Conservation (phyloP, 2,329 filamentous ascomycete genomes). For the Tetracladium maxilliforme region DNA sequence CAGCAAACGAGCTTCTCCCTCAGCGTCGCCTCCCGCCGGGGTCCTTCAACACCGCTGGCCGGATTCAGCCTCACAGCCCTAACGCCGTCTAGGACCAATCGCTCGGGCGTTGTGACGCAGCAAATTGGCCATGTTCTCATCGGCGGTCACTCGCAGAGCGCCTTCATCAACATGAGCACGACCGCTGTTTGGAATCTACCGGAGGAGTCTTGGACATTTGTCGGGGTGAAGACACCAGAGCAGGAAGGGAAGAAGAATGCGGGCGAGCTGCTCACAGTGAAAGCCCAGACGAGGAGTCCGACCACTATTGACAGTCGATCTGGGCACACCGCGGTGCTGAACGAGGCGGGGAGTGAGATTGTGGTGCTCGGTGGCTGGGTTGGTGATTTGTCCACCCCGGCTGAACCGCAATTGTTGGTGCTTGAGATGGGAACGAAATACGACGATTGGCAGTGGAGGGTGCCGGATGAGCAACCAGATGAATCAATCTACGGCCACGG, state of each 20-base stretch:
- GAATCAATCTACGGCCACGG: constrained; percentile 47
- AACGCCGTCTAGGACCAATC: constrained; percentile 53
- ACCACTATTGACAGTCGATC: constrained; percentile 55
- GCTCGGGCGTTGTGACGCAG: constrained; percentile 49
- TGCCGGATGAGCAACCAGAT: constrained; percentile 32
- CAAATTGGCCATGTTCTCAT: constrained; percentile 68
- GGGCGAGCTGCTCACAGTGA: constrained; percentile 23
- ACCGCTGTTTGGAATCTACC: constrained; percentile 78
- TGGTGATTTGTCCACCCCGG: constrained; percentile 60
- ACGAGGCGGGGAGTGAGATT: constrained; percentile 62
- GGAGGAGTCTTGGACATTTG: constrained; percentile 74
- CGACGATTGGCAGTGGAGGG: constrained; percentile 56
- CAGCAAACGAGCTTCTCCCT: constrained; percentile 21
- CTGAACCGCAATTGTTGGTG: constrained; percentile 67
- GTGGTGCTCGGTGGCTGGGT: constrained; percentile 87
- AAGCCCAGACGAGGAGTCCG: constrained; percentile 1
- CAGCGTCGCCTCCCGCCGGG: constrained; percentile 30
- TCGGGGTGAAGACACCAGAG: constrained; percentile 40
- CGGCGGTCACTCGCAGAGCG: constrained; percentile 68
- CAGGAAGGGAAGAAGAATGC: constrained; percentile 35
- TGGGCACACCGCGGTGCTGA: constrained; percentile 75
- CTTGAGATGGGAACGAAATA: constrained; percentile 58
- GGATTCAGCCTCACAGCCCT: constrained; percentile 74
- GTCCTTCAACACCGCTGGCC: constrained; percentile 64
- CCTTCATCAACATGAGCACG: constrained; percentile 91